Conservation (phyloP, 306 rosid genomes). For the Vigna mungo region DNA sequence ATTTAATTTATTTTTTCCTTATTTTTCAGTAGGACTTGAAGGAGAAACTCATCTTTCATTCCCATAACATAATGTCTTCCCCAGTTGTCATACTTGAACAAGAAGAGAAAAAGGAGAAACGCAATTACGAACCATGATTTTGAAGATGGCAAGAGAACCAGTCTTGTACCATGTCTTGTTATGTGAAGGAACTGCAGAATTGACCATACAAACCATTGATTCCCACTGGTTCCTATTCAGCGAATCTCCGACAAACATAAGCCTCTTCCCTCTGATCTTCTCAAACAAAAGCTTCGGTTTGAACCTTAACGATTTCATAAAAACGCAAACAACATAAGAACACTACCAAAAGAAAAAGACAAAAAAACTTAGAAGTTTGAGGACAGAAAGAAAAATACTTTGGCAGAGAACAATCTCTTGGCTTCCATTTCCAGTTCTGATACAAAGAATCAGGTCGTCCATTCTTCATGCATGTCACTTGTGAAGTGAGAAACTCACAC, state of each 20-base stretch:
- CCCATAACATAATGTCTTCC: not conserved
- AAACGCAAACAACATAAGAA: slow-evolving; percentile 37
- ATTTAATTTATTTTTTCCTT: too few relatives aligned
- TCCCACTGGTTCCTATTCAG: slow-evolving; percentile 99
- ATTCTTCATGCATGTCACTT: slow-evolving; percentile 94
- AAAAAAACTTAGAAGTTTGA: not conserved
- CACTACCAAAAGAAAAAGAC: not conserved
- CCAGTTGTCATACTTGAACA: not conserved
- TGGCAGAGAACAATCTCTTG: slow-evolving; percentile 88
- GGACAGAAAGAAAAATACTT: slow-evolving; percentile 52
- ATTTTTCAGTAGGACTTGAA: not conserved
- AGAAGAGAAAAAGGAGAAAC: not conserved
- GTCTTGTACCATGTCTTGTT: slow-evolving; percentile 80
- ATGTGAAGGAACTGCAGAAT: slow-evolving; percentile 68
- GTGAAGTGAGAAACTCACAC: slow-evolving; percentile 89
- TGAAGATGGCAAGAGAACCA: slow-evolving; percentile 84
- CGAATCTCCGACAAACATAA: slow-evolving; percentile 98
- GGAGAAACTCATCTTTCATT: not conserved
- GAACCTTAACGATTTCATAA: slow-evolving; percentile 58
- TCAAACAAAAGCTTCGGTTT: slow-evolving; percentile 83
- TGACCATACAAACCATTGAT: slow-evolving; percentile 96
- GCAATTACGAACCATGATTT: slow-evolving; percentile 66
- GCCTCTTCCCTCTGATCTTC: slow-evolving; percentile 93
- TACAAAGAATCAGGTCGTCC: slow-evolving; percentile 83
- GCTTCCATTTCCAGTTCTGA: slow-evolving; percentile 99